Conservation (phyloP, 257 asterid species). For the Primulina eburnea region DNA sequence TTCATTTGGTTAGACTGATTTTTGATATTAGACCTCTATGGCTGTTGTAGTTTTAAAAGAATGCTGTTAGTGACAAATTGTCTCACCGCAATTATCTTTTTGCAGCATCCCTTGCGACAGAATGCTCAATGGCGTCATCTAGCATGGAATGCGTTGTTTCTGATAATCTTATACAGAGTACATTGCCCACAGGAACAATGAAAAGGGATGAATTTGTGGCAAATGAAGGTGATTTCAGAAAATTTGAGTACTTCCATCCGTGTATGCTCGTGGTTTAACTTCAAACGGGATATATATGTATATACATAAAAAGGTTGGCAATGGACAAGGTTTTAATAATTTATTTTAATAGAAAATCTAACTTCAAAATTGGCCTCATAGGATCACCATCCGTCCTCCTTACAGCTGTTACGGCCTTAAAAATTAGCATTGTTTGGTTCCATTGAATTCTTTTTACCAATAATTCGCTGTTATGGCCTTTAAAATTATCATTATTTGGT, state of each 20-base stretch:
- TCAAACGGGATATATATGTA: neutral
- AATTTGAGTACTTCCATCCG: neutral
- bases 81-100: slow-evolving; percentile 7
- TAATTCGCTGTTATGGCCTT: neutral
- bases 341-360: neutral
- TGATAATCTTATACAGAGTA: slow-evolving; percentile 22
- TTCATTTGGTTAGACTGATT: neutral
- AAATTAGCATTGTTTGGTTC: neutral
- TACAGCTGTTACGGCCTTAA: neutral
- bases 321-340: neutral
- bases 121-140: slow-evolving; percentile 23
- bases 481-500: neutral
- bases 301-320: neutral
- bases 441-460: neutral
- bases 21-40: slow-evolving; percentile 2
- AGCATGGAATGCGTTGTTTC: slow-evolving; percentile 22
- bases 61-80: slow-evolving; percentile 5
- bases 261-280: neutral
- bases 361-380: neutral
- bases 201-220: slow-evolving; percentile 28
- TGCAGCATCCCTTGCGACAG: slow-evolving; percentile 32
- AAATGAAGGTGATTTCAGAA: slow-evolving; percentile 42
- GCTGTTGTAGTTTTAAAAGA: neutral
- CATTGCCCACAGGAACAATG: slow-evolving; percentile 24
- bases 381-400: neutral